Conservation (phyloP, 768 basidiomycete genomes). For the Panaeolus cyanescens region DNA sequence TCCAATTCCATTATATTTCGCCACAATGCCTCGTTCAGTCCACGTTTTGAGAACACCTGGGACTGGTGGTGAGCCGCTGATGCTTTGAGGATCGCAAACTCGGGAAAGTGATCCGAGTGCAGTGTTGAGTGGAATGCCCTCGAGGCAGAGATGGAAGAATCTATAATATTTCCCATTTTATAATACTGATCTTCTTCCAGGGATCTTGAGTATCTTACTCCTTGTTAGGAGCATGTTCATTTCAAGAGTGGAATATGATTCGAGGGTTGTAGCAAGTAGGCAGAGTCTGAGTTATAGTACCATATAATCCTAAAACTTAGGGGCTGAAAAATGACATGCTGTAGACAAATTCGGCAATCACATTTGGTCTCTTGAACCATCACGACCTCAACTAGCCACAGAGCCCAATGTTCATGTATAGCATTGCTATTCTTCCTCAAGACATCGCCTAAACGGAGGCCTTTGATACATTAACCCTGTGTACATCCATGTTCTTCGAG, state of each 20-base stretch:
- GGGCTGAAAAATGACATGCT: no score
- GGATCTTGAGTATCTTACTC: neutral
- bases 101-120: conserved; percentile 19
- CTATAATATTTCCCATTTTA: neutral
- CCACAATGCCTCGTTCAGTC: conserved; percentile 18
- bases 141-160: neutral
- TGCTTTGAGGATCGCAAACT: conserved; percentile 6
- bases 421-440: neutral
- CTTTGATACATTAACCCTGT: no score
- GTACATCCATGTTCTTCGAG: no score
- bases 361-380: neutral
- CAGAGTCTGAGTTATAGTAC: no score
- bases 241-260: no score
- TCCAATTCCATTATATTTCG: conserved; percentile 16
- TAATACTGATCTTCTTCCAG: neutral
- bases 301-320: no score
- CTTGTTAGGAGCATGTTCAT: neutral
- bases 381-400: neutral
- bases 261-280: no score
- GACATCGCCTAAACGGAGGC: no score
- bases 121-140: neutral
- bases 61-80: neutral
- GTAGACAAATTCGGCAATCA: neutral
- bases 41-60: conserved; percentile 19
- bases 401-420: neutral